Evolutionary conservation across 2,329 filamentous ascomycete genomes (phyloP).

Genomic region (Aspergillus chevalieri): DNA sequence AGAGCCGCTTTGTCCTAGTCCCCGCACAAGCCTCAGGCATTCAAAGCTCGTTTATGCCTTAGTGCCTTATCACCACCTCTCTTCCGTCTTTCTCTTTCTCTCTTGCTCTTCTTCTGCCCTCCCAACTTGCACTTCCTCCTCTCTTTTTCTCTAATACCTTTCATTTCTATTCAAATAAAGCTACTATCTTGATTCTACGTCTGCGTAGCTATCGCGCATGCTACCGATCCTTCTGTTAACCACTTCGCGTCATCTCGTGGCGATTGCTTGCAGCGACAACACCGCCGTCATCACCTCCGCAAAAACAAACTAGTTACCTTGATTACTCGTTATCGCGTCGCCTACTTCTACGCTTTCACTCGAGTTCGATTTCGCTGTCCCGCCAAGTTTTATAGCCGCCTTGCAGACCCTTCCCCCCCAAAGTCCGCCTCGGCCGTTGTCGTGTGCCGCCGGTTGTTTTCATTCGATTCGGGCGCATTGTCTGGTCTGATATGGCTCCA

Average conservation of each 20-base stretch:
- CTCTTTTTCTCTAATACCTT: no score
- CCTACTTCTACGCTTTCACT: neutral
- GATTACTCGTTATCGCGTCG: neutral
- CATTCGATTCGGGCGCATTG: neutral
- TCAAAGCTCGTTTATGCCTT: neutral
- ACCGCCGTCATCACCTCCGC: neutral
- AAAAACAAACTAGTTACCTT: neutral
- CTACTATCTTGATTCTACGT: no score
- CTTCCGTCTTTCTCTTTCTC: neutral
- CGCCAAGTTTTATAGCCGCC: neutral
- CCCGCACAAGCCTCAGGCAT: neutral
- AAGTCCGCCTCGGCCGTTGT: neutral
- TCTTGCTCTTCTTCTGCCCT: neutral
- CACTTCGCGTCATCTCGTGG: conserved; percentile 4
- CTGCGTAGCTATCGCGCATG: neutral
- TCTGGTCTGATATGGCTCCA: conserved; percentile 1
- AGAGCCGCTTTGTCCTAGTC: neutral
- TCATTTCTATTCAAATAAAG: no score
- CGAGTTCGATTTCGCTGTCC: neutral
- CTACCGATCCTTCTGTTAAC: neutral
- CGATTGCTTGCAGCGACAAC: neutral
- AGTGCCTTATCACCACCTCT: neutral
- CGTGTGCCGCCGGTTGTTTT: neutral
- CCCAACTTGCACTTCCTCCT: neutral
- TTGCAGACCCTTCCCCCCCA: neutral